Conservation (phyloP, 768 basidiomycete species). For the Amanita molliuscula region DNA sequence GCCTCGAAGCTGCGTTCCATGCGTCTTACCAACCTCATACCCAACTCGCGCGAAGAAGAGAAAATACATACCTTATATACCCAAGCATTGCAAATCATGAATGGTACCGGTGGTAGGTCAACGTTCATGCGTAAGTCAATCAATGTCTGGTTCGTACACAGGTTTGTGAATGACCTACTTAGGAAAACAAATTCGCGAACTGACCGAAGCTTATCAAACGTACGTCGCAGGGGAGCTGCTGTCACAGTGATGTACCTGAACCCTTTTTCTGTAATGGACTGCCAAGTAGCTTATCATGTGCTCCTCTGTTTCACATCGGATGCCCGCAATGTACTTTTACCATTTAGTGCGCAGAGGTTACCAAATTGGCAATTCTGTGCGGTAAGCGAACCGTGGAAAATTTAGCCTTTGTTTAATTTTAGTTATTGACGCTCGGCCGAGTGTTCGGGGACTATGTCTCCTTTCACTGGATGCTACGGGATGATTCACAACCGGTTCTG, state of each 20-base stretch:
- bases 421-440: not conserved
- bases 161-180: not conserved
- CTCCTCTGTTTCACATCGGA: not conserved
- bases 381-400: not conserved
- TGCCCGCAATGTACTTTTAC: not conserved
- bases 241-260: not conserved
- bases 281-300: not conserved
- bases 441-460: not conserved
- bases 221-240: slow-evolving; percentile 1
- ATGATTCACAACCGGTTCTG: not conserved
- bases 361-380: not conserved
- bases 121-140: slow-evolving; percentile 1
- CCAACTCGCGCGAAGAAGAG: slow-evolving; percentile 1
- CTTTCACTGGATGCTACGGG: not conserved
- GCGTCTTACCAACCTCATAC: not conserved
- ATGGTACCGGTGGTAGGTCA: not conserved
- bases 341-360: not conserved
- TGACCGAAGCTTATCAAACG: slow-evolving; percentile 4
- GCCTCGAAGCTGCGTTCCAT: slow-evolving; percentile 2
- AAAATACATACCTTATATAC: slow-evolving; percentile 1
- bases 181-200: slow-evolving; percentile 5
- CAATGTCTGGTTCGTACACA: not conserved
- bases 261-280: not conserved
- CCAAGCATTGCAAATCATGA: slow-evolving; percentile 4
- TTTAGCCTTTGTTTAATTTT: not conserved